A percentile compares a stretch with the other conserved stretches of the same genome.
Conservation (phyloP, 192 early-diverging fungal genomes). For the Podila horticola region DNA sequence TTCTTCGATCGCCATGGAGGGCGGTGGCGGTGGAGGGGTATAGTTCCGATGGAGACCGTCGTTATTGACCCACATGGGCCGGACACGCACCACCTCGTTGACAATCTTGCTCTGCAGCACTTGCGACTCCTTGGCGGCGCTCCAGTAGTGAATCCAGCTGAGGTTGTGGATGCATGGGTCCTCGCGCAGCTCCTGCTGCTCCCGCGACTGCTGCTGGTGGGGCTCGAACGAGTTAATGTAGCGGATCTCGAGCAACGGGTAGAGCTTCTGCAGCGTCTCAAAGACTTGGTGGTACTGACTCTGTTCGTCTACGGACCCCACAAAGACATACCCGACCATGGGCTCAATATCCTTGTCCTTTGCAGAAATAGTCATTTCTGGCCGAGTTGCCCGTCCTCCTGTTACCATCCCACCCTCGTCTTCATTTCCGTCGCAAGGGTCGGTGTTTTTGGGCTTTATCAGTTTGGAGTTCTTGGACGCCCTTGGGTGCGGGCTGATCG, state of each 20-base stretch:
- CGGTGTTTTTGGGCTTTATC: not conserved
- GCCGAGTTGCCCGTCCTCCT: not conserved
- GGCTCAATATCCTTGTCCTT: constrained; percentile 1
- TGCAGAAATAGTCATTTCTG: not conserved
- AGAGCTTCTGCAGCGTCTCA: constrained; percentile 18
- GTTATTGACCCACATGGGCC: constrained; percentile 47
- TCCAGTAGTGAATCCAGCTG: constrained; percentile 51
- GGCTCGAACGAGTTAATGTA: constrained; percentile 51
- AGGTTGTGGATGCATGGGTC: constrained; percentile 35
- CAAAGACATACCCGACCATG: constrained; percentile 41
- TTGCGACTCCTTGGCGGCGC: constrained; percentile 47
- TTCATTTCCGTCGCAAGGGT: not conserved
- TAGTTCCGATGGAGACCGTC: constrained; percentile 43
- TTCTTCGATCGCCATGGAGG: not conserved
- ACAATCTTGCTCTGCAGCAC: constrained; percentile 48
- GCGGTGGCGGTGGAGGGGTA: constrained; percentile 3
- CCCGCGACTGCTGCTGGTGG: constrained; percentile 31
- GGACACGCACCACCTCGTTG: constrained; percentile 40
- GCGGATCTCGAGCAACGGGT: constrained; percentile 39
- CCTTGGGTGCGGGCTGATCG: constrained; percentile 6
- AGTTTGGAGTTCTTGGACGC: not conserved
- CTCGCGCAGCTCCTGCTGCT: constrained; percentile 35
- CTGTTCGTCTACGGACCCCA: constrained; percentile 39
- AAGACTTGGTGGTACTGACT: constrained; percentile 42
- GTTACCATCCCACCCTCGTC: constrained; percentile 31